Conservation (phyloP, 768 basidiomycete species). For the Termitomyces sp. region DNA sequence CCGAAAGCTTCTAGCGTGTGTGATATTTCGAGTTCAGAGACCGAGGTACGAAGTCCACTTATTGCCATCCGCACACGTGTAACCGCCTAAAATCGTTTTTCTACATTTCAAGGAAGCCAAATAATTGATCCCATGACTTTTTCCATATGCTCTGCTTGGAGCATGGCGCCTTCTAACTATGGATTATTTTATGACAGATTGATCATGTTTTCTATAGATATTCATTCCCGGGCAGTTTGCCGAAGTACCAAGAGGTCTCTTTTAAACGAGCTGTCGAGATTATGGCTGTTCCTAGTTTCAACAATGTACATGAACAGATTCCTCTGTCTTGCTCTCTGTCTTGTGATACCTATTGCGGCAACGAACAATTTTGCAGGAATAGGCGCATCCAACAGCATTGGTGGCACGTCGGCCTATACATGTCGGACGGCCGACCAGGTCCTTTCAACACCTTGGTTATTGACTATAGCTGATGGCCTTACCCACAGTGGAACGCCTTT, state of each 20-base stretch:
- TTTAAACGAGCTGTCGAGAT: background rate
- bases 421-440: slow-evolving; percentile 35
- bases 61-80: background rate
- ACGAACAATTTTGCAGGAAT: slow-evolving; percentile 32
- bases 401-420: slow-evolving; percentile 25
- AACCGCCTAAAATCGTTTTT: background rate
- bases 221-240: no score
- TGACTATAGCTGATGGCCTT: no score
- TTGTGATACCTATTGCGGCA: slow-evolving; percentile 18
- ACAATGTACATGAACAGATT: background rate
- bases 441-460: background rate
- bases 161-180: background rate
- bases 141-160: background rate
- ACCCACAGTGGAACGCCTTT: slow-evolving; percentile 31
- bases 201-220: background rate
- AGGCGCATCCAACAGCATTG: slow-evolving; percentile 31
- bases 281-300: background rate
- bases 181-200: background rate
- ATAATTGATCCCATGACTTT: background rate
- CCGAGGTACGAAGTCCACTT: background rate
- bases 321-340: slow-evolving; percentile 9
- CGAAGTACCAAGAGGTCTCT: background rate
- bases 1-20: background rate
- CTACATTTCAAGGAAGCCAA: background rate
- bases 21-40: background rate